Conservation (phyloP, 495 filamentous ascomycete genomes). For the Neurospora discreta region DNA sequence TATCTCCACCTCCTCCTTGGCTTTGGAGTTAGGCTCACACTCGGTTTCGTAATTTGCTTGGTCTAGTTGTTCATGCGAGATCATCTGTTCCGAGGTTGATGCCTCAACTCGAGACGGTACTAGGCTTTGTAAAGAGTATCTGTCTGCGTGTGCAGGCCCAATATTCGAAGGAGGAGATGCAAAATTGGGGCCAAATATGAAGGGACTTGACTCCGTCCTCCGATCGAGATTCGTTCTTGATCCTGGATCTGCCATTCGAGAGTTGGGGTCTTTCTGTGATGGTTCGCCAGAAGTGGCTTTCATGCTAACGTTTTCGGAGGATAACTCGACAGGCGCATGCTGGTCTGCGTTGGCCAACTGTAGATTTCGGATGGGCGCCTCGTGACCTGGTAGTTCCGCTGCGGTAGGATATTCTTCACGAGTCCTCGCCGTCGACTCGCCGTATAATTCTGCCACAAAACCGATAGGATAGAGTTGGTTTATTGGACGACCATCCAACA, state of each 20-base stretch:
- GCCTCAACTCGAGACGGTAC: neutral
- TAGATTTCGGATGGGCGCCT: neutral
- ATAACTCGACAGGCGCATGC: conserved; percentile 20
- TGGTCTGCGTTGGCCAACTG: conserved; percentile 4
- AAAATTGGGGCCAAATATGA: neutral
- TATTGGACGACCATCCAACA: conserved; percentile 11
- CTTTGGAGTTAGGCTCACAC: neutral
- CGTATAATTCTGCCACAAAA: conserved; percentile 34
- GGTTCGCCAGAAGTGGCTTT: conserved; percentile 1
- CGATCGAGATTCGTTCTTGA: neutral
- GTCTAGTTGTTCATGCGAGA: neutral
- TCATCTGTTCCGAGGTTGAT: conserved; percentile 2
- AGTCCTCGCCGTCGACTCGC: conserved; percentile 22
- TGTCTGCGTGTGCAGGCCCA: neutral
- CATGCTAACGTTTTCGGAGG: conserved; percentile 5
- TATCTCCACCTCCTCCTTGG: neutral
- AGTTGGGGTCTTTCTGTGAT: neutral
- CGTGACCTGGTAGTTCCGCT: conserved; percentile 27
- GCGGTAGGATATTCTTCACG: conserved; percentile 30
- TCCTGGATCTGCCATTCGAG: neutral
- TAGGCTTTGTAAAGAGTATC: neutral
- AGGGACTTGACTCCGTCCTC: neutral
- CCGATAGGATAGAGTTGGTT: conserved; percentile 25
- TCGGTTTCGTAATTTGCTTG: conserved; percentile 2
- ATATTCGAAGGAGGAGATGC: neutral